phyloP scores from a whole-genome alignment of 108 stramenopile genomes.

The Schizochytrium sp. region DNA sequence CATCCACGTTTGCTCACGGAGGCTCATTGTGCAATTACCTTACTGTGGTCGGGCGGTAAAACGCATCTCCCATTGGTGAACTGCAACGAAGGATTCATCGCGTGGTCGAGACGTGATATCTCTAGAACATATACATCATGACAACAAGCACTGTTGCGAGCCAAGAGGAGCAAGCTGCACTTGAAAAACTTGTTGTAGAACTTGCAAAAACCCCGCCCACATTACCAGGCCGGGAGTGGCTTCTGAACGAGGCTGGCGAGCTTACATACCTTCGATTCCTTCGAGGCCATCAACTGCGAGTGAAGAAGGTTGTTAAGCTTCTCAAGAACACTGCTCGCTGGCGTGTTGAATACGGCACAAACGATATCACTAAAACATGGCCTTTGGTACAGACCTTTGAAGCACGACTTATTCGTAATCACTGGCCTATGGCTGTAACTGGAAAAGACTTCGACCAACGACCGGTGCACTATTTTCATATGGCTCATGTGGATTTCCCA shows the following conservation, averaged over 20 bases:
- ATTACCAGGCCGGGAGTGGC: not conserved
- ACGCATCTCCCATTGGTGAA: too few species aligned
- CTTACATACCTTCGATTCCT: conserved; percentile 2
- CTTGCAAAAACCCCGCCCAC: not conserved
- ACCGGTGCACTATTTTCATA: conserved; percentile 42
- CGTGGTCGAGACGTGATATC: too few species aligned
- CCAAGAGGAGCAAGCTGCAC: not conserved
- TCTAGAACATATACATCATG: too few species aligned
- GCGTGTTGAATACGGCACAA: conserved; percentile 43
- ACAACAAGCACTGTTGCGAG: not conserved
- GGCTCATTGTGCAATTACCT: too few species aligned
- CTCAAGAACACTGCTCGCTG: conserved; percentile 14
- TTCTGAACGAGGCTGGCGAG: conserved; percentile 20
- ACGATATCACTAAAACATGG: conserved; percentile 28
- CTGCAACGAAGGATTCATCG: too few species aligned
- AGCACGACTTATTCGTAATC: not conserved
- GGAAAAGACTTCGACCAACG: conserved; percentile 14
- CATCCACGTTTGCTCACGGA: too few species aligned
- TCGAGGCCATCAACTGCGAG: conserved; percentile 4
- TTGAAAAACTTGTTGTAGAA: not conserved
- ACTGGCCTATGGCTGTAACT: conserved; percentile 59
- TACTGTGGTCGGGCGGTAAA: too few species aligned
- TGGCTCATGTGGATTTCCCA: conserved; percentile 33
- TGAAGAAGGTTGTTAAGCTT: conserved; percentile 46
- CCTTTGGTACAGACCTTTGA: not conserved